A percentile compares a stretch with the other conserved stretches of the same genome.
Evolutionary conservation across 129 eudicot genomes (phyloP).

Genomic region (carrot (Daucus carota)): DH1_v3.0 NC_030381.2:51391001-51391500

Average conservation of each 20-base stretch:
- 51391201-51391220: too few relatives aligned
- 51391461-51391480: constrained; percentile 26
- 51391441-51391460: background rate
- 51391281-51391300: background rate
- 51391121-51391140: background rate
- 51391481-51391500: constrained; percentile 67
- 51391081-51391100: background rate
- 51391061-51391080: background rate
- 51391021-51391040: background rate
- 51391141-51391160: background rate
- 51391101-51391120: too few relatives aligned
- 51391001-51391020: background rate
- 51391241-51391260: background rate
- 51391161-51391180: background rate
- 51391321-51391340: background rate
- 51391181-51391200: background rate
- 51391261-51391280: background rate
- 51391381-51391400: background rate
- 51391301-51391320: too few relatives aligned
- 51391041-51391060: background rate
- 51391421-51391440: background rate
- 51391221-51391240: background rate
- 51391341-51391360: background rate
- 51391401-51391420: background rate
- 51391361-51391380: background rate